Evolutionary conservation across 2,329 filamentous ascomycete genomes (phyloP), one percentile per base, ranked within the genome.

Genomic region (Trichoderma sp.): DNA sequence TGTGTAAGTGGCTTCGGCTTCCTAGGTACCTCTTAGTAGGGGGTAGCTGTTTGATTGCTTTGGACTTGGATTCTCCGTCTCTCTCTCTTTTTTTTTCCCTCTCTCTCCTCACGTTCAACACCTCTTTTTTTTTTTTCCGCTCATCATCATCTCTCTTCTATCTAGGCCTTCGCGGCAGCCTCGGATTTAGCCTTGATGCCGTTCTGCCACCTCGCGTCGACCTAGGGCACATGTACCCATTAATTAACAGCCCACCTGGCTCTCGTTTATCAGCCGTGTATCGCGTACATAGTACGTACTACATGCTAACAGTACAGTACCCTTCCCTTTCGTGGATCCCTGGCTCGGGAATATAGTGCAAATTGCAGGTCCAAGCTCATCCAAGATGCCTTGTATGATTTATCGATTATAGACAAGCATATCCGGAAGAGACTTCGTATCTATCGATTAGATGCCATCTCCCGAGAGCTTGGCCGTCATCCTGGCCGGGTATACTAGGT

Each of bases 181-280:
- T 69, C 69, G 67, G 67, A 63, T 58, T 58, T 68, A 35, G 50
- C 64, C 70, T 65, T 53, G 57, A 64, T 58, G 70, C 67, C 69
- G 65, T 61, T 64, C 70, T 60, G 64, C 54, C 22, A 60, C 22
- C 57, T 60, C 57, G n/a, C 29, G 15, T 34, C 58, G 37, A 61
- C 58, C 58, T 35, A 65, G 50, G 52, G 50, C n/a, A 35, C 63
- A 65, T 34, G 60, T 64, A 48, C 63, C 50, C 50, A 22, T 57
- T 54, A 48, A 57, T 64, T 42, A 69, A 73, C 70, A 72, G 71
- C 65, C 70, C 73, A 71, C 68, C 70, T 63, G 65, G 32, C 39
- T 8, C 48, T 67, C 65, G 57, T 63, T 32, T 61, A 67, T 65
- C 63, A 65, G 19, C 52, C 61, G 52, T 57, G 61, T 45, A 57